Evolutionary conservation across 768 basidiomycete species (phyloP), one percentile per base, ranked within the genome.

Genomic region (Cystofilobasidium ferigula): DNA sequence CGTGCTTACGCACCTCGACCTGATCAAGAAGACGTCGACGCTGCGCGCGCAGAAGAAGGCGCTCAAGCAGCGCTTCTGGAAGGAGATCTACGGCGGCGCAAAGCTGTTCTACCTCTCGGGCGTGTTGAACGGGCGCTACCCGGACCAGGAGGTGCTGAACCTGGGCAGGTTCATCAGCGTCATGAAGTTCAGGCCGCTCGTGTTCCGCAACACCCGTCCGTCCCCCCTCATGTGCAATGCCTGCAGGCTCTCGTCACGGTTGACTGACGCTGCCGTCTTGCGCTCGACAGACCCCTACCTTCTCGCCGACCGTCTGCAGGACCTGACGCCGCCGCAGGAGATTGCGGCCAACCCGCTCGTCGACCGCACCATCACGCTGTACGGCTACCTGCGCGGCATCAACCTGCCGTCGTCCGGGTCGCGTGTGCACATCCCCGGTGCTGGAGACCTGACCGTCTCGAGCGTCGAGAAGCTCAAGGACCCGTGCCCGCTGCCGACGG

Each of bases 11-110:
- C 95, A 99, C 76, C 85, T 98, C 47, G 95, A 98, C 77, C 86
- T 99, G 70, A 88, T 99, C 71, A 95, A 95, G 80, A 93, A 91
- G 74, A 82, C 86, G 7, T 81, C 87, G 0, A 85, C 85, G 4
- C 84, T 98, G 45, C 87, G 86, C 64, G 83, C 84, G 58, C 91
- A 90, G 61, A 99, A 98, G 79, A 95, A 95, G 73, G 78, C 85
- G 0, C 83, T 99, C 43, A 99, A 99, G 78, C 95, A 90, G 74
- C 88, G 95, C 13, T 99, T 99, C 79, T 99, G 95, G 95, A 90
- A 93, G 0, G 95, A 99, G 77, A 98, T 99, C 16, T 98, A 98
- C 76, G 88, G 92, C 72, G 95, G 95, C 58, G 94, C 95, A 35
- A 99, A 99, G 75, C 84, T 99, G 10, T 98, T 97, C 78, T 97